These are phyloP conservation scores for Papilionanthe hybrid DNA, from an alignment of 116 monocot species.

Conservation along the genomic window DNA sequence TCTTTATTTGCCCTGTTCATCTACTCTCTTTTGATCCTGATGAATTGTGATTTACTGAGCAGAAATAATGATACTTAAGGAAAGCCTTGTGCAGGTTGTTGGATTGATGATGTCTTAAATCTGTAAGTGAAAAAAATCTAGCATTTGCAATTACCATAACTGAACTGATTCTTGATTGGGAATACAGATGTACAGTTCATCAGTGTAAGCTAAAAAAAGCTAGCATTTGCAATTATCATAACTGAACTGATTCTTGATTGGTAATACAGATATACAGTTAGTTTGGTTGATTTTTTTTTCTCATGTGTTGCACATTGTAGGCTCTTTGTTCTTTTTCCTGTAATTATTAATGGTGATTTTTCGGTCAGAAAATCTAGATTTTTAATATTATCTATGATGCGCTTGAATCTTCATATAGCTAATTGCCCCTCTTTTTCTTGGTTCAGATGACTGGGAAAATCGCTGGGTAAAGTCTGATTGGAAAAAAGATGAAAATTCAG, in stretches of 20 bases:
- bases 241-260: not conserved
- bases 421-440: not conserved
- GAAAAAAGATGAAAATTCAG: conserved; percentile 56
- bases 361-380: not conserved
- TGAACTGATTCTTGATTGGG: not conserved
- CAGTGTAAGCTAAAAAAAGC: not conserved
- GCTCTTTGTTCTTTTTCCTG: not conserved
- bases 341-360: not conserved
- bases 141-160: not conserved
- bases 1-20: too few relatives aligned
- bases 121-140: not conserved
- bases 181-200: not conserved
- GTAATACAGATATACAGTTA: not conserved
- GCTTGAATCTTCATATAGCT: not conserved
- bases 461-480: conserved; percentile 60
- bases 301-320: too few relatives aligned
- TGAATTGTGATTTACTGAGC: not conserved
- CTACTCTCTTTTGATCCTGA: not conserved
- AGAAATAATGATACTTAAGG: not conserved
- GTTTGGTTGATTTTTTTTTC: not conserved
- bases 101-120: not conserved
- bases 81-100: not conserved
- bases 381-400: not conserved
- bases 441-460: conserved; percentile 52
- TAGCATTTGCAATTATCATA: not conserved